phyloP scores from a whole-genome alignment of 2,329 filamentous ascomycete species.

The Helicocarpus griseus region DNA sequence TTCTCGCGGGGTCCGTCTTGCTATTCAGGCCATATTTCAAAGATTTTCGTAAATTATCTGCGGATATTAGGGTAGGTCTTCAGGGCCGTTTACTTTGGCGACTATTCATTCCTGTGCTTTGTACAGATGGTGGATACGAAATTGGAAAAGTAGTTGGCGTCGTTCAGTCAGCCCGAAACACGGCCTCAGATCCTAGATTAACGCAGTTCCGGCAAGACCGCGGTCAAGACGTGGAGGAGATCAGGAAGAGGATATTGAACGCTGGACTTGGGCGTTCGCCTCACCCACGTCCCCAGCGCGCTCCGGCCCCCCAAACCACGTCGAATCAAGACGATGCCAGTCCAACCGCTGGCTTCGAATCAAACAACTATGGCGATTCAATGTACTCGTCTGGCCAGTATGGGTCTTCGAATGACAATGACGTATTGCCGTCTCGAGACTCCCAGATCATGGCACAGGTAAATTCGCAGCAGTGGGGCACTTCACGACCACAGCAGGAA shows the following conservation, averaged over 20 bases:
- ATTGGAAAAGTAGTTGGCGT: not conserved
- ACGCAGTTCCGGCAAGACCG: slow-evolving; percentile 1
- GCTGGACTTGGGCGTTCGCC: not conserved
- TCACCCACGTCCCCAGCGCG: not conserved
- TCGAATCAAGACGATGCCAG: slow-evolving; percentile 5
- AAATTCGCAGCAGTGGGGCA: slow-evolving; percentile 4
- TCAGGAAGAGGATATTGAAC: not conserved
- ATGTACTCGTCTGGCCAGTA: not conserved
- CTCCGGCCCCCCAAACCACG: not conserved
- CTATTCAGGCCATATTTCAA: not conserved
- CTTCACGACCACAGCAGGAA: not conserved
- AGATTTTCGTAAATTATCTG: too few species aligned
- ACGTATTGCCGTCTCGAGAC: not conserved
- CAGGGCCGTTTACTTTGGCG: too few species aligned
- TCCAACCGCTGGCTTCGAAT: slow-evolving; percentile 4
- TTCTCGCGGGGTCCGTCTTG: slow-evolving; percentile 11
- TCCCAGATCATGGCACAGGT: slow-evolving; percentile 4
- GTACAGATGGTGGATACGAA: not conserved
- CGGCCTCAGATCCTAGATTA: slow-evolving; percentile 4
- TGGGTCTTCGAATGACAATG: not conserved
- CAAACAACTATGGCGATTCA: slow-evolving; percentile 2
- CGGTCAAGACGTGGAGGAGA: not conserved
- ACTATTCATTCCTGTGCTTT: too few species aligned
- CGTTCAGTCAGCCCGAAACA: not conserved
- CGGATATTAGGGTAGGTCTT: too few species aligned